A percentile compares a stretch with the other conserved stretches of the same genome.
phyloP scores from a whole-genome alignment of 1,284 basidiomycete genomes.

The Cryptococcus sp. region DNA sequence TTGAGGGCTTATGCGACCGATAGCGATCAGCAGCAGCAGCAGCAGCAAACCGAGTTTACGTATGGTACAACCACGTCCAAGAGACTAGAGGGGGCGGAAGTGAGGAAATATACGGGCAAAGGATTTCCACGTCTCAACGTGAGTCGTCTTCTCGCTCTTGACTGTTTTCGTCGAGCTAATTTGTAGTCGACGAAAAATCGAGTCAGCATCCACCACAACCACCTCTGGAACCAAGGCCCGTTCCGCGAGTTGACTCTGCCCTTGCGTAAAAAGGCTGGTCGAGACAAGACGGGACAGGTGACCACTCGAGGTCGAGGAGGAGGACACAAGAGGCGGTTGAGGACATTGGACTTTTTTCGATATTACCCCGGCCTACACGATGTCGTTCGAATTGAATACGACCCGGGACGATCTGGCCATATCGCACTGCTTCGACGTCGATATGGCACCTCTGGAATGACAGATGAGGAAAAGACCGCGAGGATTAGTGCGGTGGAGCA shows the following conservation, averaged over 20 bases:
- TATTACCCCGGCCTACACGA: conserved; percentile 71
- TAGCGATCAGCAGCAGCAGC: too few species aligned
- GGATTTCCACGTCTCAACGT: conserved; percentile 5
- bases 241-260: conserved; percentile 77
- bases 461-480: conserved; percentile 10
- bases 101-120: conserved; percentile 3
- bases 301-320: conserved; percentile 88
- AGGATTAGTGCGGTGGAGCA: conserved; percentile 1
- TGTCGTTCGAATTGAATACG: conserved; percentile 92
- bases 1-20: conserved; percentile 20
- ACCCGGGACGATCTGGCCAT: conserved; percentile 88
- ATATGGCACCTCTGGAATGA: conserved; percentile 30
- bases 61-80: neutral
- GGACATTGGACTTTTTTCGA: conserved; percentile 82
- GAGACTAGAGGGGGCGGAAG: neutral
- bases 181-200: conserved; percentile 71
- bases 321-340: conserved; percentile 80
- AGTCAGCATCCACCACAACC: conserved; percentile 68
- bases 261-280: conserved; percentile 76
- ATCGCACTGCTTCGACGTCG: conserved; percentile 68
- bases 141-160: neutral
- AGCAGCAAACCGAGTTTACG: neutral
- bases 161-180: neutral
- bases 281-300: conserved; percentile 74
- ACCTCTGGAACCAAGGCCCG: conserved; percentile 74